Conservation (phyloP, 2,329 filamentous ascomycete species). For the Trichothecium roseum region DNA sequence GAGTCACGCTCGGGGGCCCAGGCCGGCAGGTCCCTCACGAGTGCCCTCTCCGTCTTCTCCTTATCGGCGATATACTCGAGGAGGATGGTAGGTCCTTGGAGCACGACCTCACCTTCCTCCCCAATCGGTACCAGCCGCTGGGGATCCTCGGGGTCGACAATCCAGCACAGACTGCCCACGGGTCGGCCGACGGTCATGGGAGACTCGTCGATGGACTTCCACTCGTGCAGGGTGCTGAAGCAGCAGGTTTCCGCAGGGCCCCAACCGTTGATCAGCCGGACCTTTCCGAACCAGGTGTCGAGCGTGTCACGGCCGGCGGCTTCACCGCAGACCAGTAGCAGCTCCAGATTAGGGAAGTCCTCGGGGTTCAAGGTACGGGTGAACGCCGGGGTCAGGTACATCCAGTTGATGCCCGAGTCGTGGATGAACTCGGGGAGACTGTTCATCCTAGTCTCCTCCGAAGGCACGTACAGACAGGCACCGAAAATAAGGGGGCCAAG, state of each 20-base stretch:
- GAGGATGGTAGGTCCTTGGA: slow-evolving; percentile 26
- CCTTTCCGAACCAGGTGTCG: slow-evolving; percentile 4
- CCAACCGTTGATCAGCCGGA: slow-evolving; percentile 3
- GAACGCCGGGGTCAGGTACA: slow-evolving; percentile 7
- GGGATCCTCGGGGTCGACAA: slow-evolving; percentile 5
- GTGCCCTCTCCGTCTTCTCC: slow-evolving; percentile 4
- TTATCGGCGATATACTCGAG: slow-evolving; percentile 27
- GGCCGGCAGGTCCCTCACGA: slow-evolving; percentile 1
- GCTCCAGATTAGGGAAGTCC: slow-evolving; percentile 4
- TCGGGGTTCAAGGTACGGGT: slow-evolving; percentile 4
- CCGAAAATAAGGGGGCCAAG: slow-evolving; percentile 3
- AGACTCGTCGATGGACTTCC: not conserved
- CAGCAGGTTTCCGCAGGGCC: slow-evolving; percentile 2
- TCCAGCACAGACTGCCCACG: not conserved
- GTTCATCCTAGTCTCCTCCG: slow-evolving; percentile 1
- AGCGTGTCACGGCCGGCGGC: slow-evolving; percentile 2
- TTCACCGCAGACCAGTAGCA: slow-evolving; percentile 7
- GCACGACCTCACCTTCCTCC: slow-evolving; percentile 7
- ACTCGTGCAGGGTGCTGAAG: slow-evolving; percentile 6
- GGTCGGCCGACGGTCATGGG: not conserved
- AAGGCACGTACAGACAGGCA: slow-evolving; percentile 4
- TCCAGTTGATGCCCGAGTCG: slow-evolving; percentile 4
- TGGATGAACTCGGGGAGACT: slow-evolving; percentile 1
- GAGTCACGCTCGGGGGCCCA: slow-evolving; percentile 2
- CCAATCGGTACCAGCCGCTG: slow-evolving; percentile 5